Percentiles rank a stretch among this genome's conserved stretches.
These are phyloP conservation scores for Scleroderma citrinum DNA, from an alignment of 768 basidiomycete species.

Conservation along the genomic window DNA sequence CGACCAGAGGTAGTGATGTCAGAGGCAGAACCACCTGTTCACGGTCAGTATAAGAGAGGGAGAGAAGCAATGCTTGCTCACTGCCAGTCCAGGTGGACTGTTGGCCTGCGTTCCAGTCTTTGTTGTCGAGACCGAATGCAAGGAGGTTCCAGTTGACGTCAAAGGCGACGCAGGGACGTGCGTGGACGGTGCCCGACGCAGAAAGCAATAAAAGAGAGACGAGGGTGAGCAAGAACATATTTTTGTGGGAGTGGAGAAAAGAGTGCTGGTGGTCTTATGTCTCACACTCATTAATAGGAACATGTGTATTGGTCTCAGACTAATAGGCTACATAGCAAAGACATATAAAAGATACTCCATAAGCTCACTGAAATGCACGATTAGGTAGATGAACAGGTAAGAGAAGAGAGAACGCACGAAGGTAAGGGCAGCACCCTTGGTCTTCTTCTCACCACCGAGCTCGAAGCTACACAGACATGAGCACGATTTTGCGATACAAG, in stretches of 20 bases:
- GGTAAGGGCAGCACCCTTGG: constrained; percentile 91
- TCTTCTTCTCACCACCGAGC: constrained; percentile 99
- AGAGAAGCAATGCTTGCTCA: constrained; percentile 18
- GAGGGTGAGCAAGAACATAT: constrained; percentile 39
- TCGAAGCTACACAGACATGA: constrained; percentile 66
- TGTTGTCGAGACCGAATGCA: constrained; percentile 76
- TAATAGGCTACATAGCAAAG: constrained; percentile 1
- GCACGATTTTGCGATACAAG: neutral
- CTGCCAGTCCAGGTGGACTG: constrained; percentile 62
- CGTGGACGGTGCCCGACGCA: constrained; percentile 28
- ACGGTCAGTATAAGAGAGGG: neutral
- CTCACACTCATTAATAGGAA: no score
- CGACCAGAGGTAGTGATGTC: constrained; percentile 71
- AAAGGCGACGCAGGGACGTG: constrained; percentile 68
- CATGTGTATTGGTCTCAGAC: neutral
- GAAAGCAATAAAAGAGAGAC: constrained; percentile 50
- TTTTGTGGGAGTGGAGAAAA: neutral
- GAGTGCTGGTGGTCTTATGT: no score
- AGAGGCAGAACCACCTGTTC: constrained; percentile 34
- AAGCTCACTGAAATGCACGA: neutral
- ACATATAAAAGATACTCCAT: neutral
- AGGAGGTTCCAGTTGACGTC: constrained; percentile 79
- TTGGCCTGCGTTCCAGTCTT: constrained; percentile 78
- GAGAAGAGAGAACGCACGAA: constrained; percentile 58
- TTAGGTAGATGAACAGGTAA: neutral